These are phyloP conservation scores for Boletus eberwhitei DNA, from an alignment of 768 basidiomycete genomes.

Conservation along the genomic window DNA sequence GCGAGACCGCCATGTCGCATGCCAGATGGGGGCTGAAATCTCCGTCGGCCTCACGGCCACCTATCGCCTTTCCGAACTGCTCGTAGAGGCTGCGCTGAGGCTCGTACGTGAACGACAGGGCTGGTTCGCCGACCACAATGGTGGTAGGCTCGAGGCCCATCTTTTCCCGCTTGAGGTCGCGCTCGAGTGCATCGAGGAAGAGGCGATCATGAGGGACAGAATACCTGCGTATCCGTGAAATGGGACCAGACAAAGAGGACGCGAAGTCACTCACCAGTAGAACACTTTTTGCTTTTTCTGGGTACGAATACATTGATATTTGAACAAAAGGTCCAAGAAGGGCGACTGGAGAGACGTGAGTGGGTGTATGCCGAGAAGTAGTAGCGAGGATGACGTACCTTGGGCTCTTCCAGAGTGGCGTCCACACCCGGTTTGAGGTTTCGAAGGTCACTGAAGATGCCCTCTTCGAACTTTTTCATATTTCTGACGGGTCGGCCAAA, in stretches of 20 bases:
- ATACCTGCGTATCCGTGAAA: conserved; percentile 54
- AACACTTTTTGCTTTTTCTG: conserved; percentile 99
- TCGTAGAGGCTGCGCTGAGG: conserved; percentile 82
- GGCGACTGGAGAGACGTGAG: conserved; percentile 56
- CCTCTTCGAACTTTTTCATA: conserved; percentile 98
- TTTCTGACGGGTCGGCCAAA: conserved; percentile 88
- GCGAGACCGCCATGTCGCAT: conserved; percentile 21
- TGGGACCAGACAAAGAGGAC: not conserved
- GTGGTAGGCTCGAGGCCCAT: conserved; percentile 87
- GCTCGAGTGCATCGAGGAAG: conserved; percentile 94
- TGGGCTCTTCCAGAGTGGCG: conserved; percentile 93
- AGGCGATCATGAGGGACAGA: conserved; percentile 96
- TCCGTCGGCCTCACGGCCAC: conserved; percentile 34
- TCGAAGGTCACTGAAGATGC: conserved; percentile 88
- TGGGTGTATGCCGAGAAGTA: not conserved
- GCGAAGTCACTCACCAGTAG: conserved; percentile 66
- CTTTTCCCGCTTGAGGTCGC: conserved; percentile 94
- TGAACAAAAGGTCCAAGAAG: conserved; percentile 91
- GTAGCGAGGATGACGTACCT: conserved; percentile 47
- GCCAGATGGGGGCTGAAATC: conserved; percentile 33
- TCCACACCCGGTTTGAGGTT: conserved; percentile 94
- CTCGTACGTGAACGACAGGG: conserved; percentile 85
- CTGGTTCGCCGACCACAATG: conserved; percentile 71
- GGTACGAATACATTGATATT: conserved; percentile 94
- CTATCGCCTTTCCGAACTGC: conserved; percentile 62